Percentiles rank a stretch among this genome's conserved stretches.
Evolutionary conservation across 2,329 filamentous ascomycete genomes (phyloP).

Genomic region (Clonostachys chloroleuca): DNA sequence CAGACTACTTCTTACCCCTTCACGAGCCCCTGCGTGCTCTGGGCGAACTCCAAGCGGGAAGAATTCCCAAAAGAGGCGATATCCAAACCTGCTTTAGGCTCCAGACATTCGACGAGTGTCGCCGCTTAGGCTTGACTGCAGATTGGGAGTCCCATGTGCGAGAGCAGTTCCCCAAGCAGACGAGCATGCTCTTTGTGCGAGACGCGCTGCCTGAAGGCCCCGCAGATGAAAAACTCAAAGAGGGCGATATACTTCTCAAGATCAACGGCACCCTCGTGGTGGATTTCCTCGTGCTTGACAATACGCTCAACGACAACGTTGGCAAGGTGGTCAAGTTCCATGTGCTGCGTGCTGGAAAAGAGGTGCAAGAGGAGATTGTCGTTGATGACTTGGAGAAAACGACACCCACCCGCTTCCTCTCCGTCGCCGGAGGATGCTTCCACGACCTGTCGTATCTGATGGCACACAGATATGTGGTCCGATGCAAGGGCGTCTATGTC

Average conservation of each 20-base stretch:
- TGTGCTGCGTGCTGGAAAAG: constrained; percentile 83
- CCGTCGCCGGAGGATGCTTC: constrained; percentile 90
- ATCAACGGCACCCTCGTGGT: constrained; percentile 92
- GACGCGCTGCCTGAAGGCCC: constrained; percentile 90
- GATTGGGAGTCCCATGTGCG: constrained; percentile 85
- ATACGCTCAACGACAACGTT: constrained; percentile 85
- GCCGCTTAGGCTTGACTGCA: constrained; percentile 77
- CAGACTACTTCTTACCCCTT: constrained; percentile 93
- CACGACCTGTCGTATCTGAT: constrained; percentile 97
- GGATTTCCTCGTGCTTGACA: constrained; percentile 87
- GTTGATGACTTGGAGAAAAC: constrained; percentile 92
- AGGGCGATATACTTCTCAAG: constrained; percentile 90
- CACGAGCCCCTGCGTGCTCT: constrained; percentile 86
- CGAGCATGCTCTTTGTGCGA: constrained; percentile 94
- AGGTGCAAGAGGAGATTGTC: constrained; percentile 77
- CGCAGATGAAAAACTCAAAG: constrained; percentile 80
- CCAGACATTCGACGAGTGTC: constrained; percentile 96
- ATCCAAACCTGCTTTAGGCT: constrained; percentile 97
- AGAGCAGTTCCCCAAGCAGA: constrained; percentile 83
- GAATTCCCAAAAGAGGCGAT: constrained; percentile 81
- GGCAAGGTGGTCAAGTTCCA: constrained; percentile 73
- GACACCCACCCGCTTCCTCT: constrained; percentile 92
- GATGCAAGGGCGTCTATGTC: constrained; percentile 87
- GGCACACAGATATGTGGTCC: constrained; percentile 87
- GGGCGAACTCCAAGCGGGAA: constrained; percentile 73